Evolutionary conservation across 2,329 filamentous ascomycete species (phyloP), one percentile per base, ranked within the genome.

Genomic region (Chaetomiaceae sp.): DNA sequence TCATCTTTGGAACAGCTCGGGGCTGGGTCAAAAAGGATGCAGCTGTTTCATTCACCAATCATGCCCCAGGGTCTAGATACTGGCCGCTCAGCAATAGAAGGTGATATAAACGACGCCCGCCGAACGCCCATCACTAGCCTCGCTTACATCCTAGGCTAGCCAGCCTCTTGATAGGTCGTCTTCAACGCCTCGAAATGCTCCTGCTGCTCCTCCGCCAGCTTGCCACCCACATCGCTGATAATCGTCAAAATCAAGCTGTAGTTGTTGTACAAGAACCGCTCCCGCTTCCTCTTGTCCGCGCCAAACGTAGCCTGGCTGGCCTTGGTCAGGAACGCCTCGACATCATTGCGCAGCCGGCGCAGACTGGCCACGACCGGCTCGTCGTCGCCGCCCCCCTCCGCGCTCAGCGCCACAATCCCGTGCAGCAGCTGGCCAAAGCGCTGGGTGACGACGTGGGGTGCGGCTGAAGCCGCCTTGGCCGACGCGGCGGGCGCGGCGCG

Each of bases 161-260:
- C 64, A 45, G 58, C 68, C 53, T 79, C 76, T 54, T 78, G 74
- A 56, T 79, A 78, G 20, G 72, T 71, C 44, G 64, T 65, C 65
- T 83, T 84, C 55, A 88, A 63, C 45, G 71, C 71, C 61, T 86
- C 83, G 62, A 93, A 90, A 66, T 89, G 79, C 56, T 73, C 74
- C 66, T 83, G 83, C 64, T 91, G 82, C 60, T 95, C 89, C 19
- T 71, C 69, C 1, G 85, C 79, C 59, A 91, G 64, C 63, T 86
- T 87, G 4, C 88, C 88, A 10, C 76, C 74, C 4, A 80, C 76
- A 58, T 91, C 85, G 60, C 85, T 81, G 54, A 98, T 86, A 52
- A 98, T 96, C 10, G 93, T 96, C 58, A 88, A 73, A n/a, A 98
- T 79, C 53, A 98, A 73, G 44, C 88, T 94, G 66, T 95, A 97